These are phyloP conservation scores for Colletotrichum somersetense DNA, from an alignment of 2,329 filamentous ascomycete genomes.

Conservation along the genomic window DNA sequence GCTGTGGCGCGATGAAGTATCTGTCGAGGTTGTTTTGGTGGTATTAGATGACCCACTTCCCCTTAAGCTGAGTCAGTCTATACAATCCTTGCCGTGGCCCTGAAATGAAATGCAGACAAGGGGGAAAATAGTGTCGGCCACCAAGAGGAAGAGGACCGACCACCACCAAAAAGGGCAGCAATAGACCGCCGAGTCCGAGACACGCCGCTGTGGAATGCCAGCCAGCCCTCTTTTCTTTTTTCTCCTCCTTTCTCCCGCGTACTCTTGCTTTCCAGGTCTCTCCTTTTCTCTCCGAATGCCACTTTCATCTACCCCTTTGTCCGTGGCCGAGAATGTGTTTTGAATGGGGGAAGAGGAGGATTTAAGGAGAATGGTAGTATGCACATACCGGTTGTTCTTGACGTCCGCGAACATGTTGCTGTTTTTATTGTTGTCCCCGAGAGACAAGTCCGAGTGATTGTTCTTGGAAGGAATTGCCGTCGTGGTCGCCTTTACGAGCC, in stretches of 20 bases:
- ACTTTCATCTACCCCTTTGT: slow-evolving; percentile 13
- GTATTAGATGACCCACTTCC: slow-evolving; percentile 72
- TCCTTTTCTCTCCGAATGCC: neutral
- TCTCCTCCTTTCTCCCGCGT: neutral
- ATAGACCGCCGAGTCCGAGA: slow-evolving; percentile 39
- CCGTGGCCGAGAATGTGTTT: slow-evolving; percentile 34
- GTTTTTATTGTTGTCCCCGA: slow-evolving; percentile 57
- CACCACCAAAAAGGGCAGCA: slow-evolving; percentile 26
- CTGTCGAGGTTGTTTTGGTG: slow-evolving; percentile 70
- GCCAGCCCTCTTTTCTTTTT: slow-evolving; percentile 23
- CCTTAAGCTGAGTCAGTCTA: slow-evolving; percentile 58
- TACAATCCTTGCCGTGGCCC: slow-evolving; percentile 44
- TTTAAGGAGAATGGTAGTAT: slow-evolving; percentile 34
- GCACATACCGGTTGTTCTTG: slow-evolving; percentile 69
- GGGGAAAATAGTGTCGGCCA: slow-evolving; percentile 30
- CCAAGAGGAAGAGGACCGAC: slow-evolving; percentile 20
- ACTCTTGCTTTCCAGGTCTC: slow-evolving; percentile 8
- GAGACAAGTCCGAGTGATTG: slow-evolving; percentile 53
- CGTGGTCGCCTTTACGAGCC: slow-evolving; percentile 55
- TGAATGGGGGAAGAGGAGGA: slow-evolving; percentile 33
- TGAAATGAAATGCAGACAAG: slow-evolving; percentile 43
- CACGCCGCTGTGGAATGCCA: slow-evolving; percentile 41
- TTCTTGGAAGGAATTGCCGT: slow-evolving; percentile 50
- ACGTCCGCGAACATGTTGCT: slow-evolving; percentile 68
- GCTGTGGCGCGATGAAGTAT: slow-evolving; percentile 72